Conservation (phyloP, 106 monocot genomes). For the Platanthera guangdongensis region DNA sequence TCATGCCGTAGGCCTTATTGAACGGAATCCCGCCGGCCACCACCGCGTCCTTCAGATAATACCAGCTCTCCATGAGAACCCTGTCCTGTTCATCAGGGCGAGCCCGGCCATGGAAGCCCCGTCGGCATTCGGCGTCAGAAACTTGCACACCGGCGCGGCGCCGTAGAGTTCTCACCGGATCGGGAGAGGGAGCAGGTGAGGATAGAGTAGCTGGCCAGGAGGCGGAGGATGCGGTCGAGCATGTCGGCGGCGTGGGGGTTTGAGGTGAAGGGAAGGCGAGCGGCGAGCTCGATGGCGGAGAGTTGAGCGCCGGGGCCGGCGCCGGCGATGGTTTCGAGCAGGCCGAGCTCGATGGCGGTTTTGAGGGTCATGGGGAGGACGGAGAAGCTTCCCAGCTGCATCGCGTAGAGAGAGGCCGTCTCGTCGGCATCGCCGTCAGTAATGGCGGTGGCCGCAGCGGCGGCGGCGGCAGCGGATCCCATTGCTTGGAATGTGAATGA, state of each 20-base stretch:
- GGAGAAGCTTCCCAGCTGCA: constrained; percentile 16
- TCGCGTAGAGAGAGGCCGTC: constrained; percentile 10
- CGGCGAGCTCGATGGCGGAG: constrained; percentile 29
- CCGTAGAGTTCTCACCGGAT: constrained; percentile 12
- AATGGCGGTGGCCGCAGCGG: too few relatives aligned
- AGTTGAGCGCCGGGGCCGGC: constrained; percentile 21
- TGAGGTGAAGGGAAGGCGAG: constrained; percentile 17
- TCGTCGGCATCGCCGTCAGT: background rate
- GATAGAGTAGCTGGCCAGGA: constrained; percentile 32
- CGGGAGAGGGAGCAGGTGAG: constrained; percentile 24
- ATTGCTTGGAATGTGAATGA: too few relatives aligned
- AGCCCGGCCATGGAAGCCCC: constrained; percentile 41
- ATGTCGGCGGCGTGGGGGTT: constrained; percentile 19
- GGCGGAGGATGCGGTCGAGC: constrained; percentile 32
- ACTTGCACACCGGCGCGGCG: constrained; percentile 40
- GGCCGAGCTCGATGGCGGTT: constrained; percentile 15
- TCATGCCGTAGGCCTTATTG: constrained; percentile 32
- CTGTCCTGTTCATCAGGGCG: constrained; percentile 46
- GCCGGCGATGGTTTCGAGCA: constrained; percentile 21
- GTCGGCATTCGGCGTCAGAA: constrained; percentile 38
- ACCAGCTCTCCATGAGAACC: constrained; percentile 33
- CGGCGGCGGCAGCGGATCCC: background rate
- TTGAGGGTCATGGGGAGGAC: constrained; percentile 21
- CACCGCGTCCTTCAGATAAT: constrained; percentile 19
- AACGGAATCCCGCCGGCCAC: constrained; percentile 34